Evolutionary conservation across 1,139 yeast species (phyloP), one percentile per base, ranked within the genome.

Genomic region (Lodderomyces parapsilosis): DNA sequence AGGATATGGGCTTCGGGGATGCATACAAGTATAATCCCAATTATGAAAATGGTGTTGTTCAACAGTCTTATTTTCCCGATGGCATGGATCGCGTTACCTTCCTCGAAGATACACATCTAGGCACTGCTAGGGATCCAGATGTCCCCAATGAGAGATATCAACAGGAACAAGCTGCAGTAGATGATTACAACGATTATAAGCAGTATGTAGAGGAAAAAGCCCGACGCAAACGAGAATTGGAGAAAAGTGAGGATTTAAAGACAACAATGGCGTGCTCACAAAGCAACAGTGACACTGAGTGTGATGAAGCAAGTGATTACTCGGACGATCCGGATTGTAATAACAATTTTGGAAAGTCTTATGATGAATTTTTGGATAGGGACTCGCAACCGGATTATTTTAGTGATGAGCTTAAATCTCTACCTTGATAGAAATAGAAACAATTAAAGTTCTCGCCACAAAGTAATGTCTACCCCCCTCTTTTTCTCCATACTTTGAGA

Each of bases 1-100:
- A 81, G 47, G 95, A 88, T 41, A 59, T 91, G 50, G 98, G 96
- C 0, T 91, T 90, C 58, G 86, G 89, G 9, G 79, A 83, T 43
- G 83, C 81, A 15, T 93, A 93, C 65, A 87, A 89, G 59, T 94
- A 93, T 61, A 90, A 90, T 53, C 99, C 99, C 0, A 75, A 79
- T 49, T 93, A 61, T 60, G 68, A 68, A 36, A 80, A 83, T 48
- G 99, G 98, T 0, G 61, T 66, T 40, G 95, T 88, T 1, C 58
- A 66, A 34, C 99, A 94, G 60, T 74, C 69, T 10, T 87, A 86
- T 53, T 66, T 86, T 52, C 94, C 95, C 0, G 66, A 69, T 8
- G 81, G 73, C 33, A 50, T 74, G 32, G 58, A 57, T 7, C 65
- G 57, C 7, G 48, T 60, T 3, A 62, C 55, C 40, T 68, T 79